Conservation (phyloP, 2,329 filamentous ascomycete genomes). For the Cordyceps sp. region DNA sequence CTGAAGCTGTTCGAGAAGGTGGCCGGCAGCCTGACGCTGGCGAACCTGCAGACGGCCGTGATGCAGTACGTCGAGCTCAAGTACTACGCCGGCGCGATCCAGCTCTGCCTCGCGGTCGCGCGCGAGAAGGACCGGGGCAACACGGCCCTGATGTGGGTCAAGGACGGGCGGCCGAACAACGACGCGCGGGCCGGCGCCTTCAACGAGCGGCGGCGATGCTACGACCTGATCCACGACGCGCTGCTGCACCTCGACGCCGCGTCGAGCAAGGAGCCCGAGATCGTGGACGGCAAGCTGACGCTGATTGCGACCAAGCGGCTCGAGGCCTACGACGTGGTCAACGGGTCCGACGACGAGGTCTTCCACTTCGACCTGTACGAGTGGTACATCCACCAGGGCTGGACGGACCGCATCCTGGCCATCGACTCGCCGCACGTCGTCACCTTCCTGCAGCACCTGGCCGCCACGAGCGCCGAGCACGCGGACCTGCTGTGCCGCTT, state of each 20-base stretch:
- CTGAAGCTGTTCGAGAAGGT: constrained; percentile 78
- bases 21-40: constrained; percentile 61
- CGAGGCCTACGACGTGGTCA: constrained; percentile 84
- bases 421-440: constrained; percentile 76
- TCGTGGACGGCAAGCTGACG: constrained; percentile 63
- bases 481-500: constrained; percentile 89
- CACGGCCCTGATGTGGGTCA: constrained; percentile 68
- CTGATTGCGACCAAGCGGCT: constrained; percentile 60
- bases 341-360: constrained; percentile 75
- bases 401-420: constrained; percentile 70
- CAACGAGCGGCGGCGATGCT: constrained; percentile 59
- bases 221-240: constrained; percentile 73
- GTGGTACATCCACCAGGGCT: constrained; percentile 81
- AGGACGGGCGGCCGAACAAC: constrained; percentile 56
- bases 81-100: constrained; percentile 89
- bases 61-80: constrained; percentile 64
- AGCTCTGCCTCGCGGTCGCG: constrained; percentile 70
- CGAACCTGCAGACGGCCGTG: constrained; percentile 65
- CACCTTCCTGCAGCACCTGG: constrained; percentile 67
- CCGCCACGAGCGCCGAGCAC: constrained; percentile 53
- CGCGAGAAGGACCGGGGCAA: constrained; percentile 77
- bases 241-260: constrained; percentile 61
- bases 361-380: constrained; percentile 96
- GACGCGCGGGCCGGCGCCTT: constrained; percentile 57
- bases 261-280: constrained; percentile 50